Evolutionary conservation across 306 rosid genomes (phyloP), one percentile per base, ranked within the genome.

Genomic region (Calophaca sinica): DNA sequence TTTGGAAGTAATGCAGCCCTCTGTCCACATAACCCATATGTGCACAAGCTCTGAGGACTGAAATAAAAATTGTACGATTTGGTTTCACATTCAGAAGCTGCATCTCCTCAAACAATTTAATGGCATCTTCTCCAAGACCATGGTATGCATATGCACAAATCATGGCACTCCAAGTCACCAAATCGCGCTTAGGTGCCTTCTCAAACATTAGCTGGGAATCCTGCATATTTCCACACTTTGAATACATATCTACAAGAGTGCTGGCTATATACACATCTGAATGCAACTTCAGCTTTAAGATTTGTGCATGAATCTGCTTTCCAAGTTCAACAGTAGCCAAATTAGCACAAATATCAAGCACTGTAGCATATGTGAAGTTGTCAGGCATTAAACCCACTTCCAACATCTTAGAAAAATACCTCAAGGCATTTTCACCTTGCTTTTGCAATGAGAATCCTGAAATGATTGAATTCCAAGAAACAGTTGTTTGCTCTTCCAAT

Each of bases 101-200:
- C 96, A 90, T 90, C 63, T 80, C 78, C 73, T 85, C 93, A 64
- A 93, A 93, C 74, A 87, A 78, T 82, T 62, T 70, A 33, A 93
- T 85, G 77, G 93, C 90, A 4, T 90, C 89, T 79, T 86, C 98
- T 48, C 91, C 96, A 15, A 82, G 83, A 72, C 98, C 96, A 66
- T 87, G 90, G 84, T 81, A 78, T 58, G 96, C 96, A 66, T 86
- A 93, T 63, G 93, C 96, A 67, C 96, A 93, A 62, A 93, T 87
- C 93, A 93, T 90, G 80, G 96, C 91, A 20, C 89, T 93, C 98
- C 98, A 93, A 64, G 98, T 90, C 77, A 93, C 91, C 15, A 75
- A 76, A 82, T 93, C 96, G 39, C 89, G 85, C 70, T 87, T 85
- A n/a, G 87, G 89, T 8, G 96, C 83, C 77, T 85, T 93, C 88